Percentiles rank a stretch among this genome's conserved stretches.
phyloP scores from a whole-genome alignment of 1,284 basidiomycete species.

The Xerocomus nothofagi region DNA sequence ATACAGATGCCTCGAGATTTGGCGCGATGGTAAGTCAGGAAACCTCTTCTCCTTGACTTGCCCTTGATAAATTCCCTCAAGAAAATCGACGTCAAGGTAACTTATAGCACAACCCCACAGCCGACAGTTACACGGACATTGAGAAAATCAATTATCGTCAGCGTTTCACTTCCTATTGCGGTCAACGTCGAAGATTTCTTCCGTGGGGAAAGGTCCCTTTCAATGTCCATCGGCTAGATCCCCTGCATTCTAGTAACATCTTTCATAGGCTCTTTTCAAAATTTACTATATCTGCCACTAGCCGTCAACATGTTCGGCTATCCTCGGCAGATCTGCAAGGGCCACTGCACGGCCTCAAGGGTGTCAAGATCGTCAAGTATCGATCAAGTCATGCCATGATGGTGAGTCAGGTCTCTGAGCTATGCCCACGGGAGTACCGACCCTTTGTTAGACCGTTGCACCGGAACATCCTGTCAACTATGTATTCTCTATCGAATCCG shows the following conservation, averaged over 20 bases:
- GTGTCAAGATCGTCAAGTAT: conserved; percentile 52
- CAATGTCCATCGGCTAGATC: neutral
- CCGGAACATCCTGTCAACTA: conserved; percentile 70
- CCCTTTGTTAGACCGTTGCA: conserved; percentile 56
- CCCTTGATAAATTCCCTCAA: conserved; percentile 29
- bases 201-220: conserved; percentile 58
- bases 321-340: conserved; percentile 53
- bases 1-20: conserved; percentile 58
- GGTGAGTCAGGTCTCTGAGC: conserved; percentile 32
- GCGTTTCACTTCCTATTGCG: conserved; percentile 69
- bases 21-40: conserved; percentile 51
- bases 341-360: conserved; percentile 43
- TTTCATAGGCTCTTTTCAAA: conserved; percentile 68
- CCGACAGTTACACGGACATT: conserved; percentile 53
- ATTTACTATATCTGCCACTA: conserved; percentile 75
- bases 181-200: conserved; percentile 89
- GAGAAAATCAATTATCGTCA: conserved; percentile 51
- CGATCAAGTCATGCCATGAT: conserved; percentile 42
- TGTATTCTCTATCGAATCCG: conserved; percentile 68
- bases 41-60: neutral
- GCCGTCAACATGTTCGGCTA: conserved; percentile 70
- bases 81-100: conserved; percentile 62
- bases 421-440: neutral
- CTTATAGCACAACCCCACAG: conserved; percentile 60
- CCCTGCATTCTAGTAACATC: conserved; percentile 2